phyloP scores from a whole-genome alignment of 2,329 filamentous ascomycete genomes.

The Ophiostoma montium region DNA sequence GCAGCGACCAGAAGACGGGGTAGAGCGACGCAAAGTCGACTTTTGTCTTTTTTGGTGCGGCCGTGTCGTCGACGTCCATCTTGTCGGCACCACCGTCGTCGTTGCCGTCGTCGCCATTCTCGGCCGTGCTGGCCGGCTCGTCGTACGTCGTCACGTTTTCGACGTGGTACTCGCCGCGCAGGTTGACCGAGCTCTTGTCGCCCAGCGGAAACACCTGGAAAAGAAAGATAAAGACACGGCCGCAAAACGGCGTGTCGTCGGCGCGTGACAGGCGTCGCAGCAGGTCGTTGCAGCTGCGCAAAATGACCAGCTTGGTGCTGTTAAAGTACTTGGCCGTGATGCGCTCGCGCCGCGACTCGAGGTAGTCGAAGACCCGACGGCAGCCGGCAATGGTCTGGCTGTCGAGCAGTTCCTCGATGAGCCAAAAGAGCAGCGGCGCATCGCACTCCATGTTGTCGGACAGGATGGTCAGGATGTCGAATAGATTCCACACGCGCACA shows the following conservation, averaged over 20 bases:
- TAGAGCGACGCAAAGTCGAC: slow-evolving; percentile 49
- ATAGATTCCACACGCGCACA: slow-evolving; percentile 77
- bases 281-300: slow-evolving; percentile 91
- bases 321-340: slow-evolving; percentile 71
- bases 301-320: slow-evolving; percentile 73
- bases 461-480: slow-evolving; percentile 81
- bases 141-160: slow-evolving; percentile 89
- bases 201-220: slow-evolving; percentile 96
- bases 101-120: slow-evolving; percentile 10
- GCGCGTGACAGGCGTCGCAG: slow-evolving; percentile 87
- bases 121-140: slow-evolving; percentile 21
- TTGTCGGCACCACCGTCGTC: slow-evolving; percentile 15
- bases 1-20: slow-evolving; percentile 84
- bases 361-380: slow-evolving; percentile 80
- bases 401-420: slow-evolving; percentile 89
- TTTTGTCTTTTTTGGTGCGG: not conserved
- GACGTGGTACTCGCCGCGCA: slow-evolving; percentile 87
- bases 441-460: slow-evolving; percentile 70
- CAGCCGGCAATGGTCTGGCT: slow-evolving; percentile 91
- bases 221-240: slow-evolving; percentile 93
- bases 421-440: slow-evolving; percentile 69
- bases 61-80: slow-evolving; percentile 13
- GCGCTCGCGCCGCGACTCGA: slow-evolving; percentile 82
- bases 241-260: slow-evolving; percentile 94
- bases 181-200: slow-evolving; percentile 93